Conservation (phyloP, 139 green algal genomes). For the Coelastrella sp. region DNA sequence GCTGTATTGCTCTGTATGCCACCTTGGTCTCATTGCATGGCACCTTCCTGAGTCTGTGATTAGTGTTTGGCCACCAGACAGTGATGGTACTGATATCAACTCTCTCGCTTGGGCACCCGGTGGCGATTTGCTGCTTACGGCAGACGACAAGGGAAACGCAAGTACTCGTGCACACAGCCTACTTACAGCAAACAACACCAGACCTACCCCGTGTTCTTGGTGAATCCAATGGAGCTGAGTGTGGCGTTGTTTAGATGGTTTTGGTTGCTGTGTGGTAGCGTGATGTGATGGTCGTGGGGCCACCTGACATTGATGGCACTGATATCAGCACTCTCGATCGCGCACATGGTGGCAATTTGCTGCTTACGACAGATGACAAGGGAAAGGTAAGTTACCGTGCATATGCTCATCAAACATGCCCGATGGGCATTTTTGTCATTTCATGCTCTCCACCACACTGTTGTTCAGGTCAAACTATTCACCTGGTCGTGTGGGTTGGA, state of each 20-base stretch:
- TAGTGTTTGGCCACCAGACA: slow-evolving; percentile 74
- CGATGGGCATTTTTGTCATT: too few relatives aligned
- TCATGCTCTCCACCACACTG: too few relatives aligned
- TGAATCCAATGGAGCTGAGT: too few relatives aligned
- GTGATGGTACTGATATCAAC: slow-evolving; percentile 76
- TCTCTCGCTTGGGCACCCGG: slow-evolving; percentile 43
- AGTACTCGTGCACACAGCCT: too few relatives aligned
- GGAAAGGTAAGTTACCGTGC: too few relatives aligned
- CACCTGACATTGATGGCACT: slow-evolving; percentile 67
- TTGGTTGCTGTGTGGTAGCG: too few relatives aligned
- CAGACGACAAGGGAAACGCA: slow-evolving; percentile 56
- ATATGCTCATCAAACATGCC: too few relatives aligned
- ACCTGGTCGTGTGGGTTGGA: too few relatives aligned
- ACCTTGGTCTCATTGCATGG: too few relatives aligned
- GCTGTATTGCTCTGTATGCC: background rate
- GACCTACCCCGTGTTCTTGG: background rate
- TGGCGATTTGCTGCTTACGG: slow-evolving; percentile 50
- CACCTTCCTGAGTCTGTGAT: slow-evolving; percentile 60
- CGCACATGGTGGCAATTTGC: slow-evolving; percentile 34
- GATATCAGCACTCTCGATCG: slow-evolving; percentile 65
- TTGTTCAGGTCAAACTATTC: too few relatives aligned
- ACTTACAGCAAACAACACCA: too few relatives aligned
- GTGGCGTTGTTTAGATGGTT: too few relatives aligned
- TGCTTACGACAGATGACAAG: slow-evolving; percentile 50
- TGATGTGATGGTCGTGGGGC: slow-evolving; percentile 81